These are phyloP conservation scores for Xylaria palmicola DNA, from an alignment of 495 filamentous ascomycete species.

Conservation along the genomic window DNA sequence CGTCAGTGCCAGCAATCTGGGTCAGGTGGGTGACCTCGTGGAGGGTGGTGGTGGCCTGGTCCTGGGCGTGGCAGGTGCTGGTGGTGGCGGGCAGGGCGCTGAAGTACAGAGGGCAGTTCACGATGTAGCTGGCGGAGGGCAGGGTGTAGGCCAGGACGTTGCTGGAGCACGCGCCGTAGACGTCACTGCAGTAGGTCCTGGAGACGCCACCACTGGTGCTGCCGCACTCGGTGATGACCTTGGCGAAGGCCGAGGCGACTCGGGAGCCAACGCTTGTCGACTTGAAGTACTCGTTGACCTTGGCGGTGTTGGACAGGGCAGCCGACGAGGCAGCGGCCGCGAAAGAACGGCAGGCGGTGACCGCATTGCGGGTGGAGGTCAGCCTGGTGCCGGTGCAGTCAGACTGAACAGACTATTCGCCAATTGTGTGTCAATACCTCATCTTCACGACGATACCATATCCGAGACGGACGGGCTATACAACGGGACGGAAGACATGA, in stretches of 20 bases:
- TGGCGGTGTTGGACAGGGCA: conserved; percentile 55
- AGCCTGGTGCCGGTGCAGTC: conserved; percentile 49
- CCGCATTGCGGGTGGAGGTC: conserved; percentile 42
- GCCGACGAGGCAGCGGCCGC: conserved; percentile 51
- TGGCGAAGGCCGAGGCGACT: conserved; percentile 53
- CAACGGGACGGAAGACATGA: background rate
- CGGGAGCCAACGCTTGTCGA: conserved; percentile 42
- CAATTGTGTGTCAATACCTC: background rate
- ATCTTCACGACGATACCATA: background rate
- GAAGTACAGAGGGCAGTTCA: conserved; percentile 60
- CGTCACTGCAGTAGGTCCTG: conserved; percentile 55
- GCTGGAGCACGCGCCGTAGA: conserved; percentile 48
- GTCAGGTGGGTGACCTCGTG: conserved; percentile 62
- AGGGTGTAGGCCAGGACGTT: conserved; percentile 61
- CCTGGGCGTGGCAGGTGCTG: conserved; percentile 54
- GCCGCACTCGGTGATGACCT: conserved; percentile 51
- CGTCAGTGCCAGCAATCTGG: conserved; percentile 50
- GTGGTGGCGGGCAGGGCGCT: conserved; percentile 48
- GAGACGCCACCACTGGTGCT: conserved; percentile 45
- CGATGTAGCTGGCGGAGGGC: conserved; percentile 51
- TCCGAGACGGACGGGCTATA: background rate
- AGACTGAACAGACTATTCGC: conserved; percentile 34
- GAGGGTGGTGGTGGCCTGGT: conserved; percentile 57
- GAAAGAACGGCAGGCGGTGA: conserved; percentile 50
- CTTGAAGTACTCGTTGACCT: conserved; percentile 64